phyloP scores from a whole-genome alignment of 208 protist genomes.

The Trypanosoma congolense region DNA sequence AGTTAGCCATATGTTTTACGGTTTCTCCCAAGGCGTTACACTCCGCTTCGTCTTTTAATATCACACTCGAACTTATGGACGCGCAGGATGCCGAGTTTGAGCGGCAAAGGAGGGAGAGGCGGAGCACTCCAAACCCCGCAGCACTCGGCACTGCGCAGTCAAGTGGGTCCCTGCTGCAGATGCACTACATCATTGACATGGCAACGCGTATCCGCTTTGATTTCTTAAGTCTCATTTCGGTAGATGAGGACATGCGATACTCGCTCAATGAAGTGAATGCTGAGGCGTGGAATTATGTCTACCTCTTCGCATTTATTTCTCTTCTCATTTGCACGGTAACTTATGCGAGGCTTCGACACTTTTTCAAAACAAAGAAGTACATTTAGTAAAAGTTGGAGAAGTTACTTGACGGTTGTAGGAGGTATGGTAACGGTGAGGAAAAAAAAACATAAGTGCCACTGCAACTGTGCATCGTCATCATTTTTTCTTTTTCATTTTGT shows the following conservation, averaged over 20 bases:
- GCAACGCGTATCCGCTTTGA: conserved; percentile 24
- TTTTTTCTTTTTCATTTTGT: too few species aligned
- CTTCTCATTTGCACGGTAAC: conserved; percentile 22
- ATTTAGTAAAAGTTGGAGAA: conserved; percentile 17
- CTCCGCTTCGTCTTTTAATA: conserved; percentile 47
- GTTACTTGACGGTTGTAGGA: too few species aligned
- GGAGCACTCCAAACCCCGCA: conserved; percentile 59
- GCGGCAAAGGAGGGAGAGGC: conserved; percentile 56
- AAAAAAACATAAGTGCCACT: too few species aligned
- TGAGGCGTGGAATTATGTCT: conserved; percentile 41
- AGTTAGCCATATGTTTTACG: conserved; percentile 72
- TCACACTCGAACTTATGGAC: conserved; percentile 59
- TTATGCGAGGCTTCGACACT: conserved; percentile 36
- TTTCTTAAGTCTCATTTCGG: conserved; percentile 21
- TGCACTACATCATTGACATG: conserved; percentile 51
- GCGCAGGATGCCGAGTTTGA: conserved; percentile 68
- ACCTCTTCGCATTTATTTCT: conserved; percentile 38
- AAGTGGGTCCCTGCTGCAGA: conserved; percentile 56
- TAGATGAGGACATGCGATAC: conserved; percentile 45
- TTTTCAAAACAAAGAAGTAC: conserved; percentile 10
- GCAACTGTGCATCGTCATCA: too few species aligned
- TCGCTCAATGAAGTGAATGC: conserved; percentile 42
- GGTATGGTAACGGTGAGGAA: too few species aligned
- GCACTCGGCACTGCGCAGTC: conserved; percentile 46
- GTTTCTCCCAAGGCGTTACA: conserved; percentile 27